Evolutionary conservation across 345 rosid species (phyloP).

Genomic region (Rhodamnia rubescens): DNA sequence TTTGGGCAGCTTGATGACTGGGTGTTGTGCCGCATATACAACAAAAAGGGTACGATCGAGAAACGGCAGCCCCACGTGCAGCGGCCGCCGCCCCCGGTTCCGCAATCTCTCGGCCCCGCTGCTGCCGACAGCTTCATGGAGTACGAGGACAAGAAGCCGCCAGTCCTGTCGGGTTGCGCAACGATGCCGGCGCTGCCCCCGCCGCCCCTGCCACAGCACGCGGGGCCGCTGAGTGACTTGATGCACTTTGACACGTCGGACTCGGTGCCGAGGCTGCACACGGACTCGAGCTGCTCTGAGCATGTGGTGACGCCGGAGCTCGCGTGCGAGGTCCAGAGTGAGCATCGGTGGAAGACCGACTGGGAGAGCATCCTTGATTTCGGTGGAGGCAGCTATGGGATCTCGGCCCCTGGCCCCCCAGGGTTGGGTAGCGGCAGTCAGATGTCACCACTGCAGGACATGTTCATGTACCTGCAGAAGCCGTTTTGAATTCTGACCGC

Average conservation of each 20-base stretch:
- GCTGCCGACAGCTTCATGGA: background rate
- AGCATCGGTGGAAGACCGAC: constrained; percentile 43
- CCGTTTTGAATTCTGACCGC: constrained; percentile 19
- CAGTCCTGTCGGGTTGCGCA: background rate
- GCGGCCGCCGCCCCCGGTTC: background rate
- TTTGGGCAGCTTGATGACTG: constrained; percentile 91
- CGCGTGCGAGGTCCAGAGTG: constrained; percentile 91
- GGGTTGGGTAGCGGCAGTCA: constrained; percentile 23
- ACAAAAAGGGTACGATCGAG: constrained; percentile 77
- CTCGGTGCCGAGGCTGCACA: constrained; percentile 70
- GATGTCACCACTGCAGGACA: constrained; percentile 63
- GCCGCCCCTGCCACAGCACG: background rate
- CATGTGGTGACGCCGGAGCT: constrained; percentile 77
- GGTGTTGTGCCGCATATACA: constrained; percentile 93
- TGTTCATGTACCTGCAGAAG: constrained; percentile 52
- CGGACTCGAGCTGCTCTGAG: constrained; percentile 78
- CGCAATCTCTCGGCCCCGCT: background rate
- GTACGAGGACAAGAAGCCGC: constrained; percentile 36
- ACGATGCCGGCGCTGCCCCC: constrained; percentile 7
- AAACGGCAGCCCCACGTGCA: constrained; percentile 13
- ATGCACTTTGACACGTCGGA: constrained; percentile 60
- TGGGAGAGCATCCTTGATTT: constrained; percentile 25
- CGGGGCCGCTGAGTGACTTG: constrained; percentile 12
- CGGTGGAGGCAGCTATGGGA: constrained; percentile 37
- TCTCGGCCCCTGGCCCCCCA: constrained; percentile 3